A percentile compares a stretch with the other conserved stretches of the same genome.
These are phyloP conservation scores for Ogataea nakhonphanomensis DNA, from an alignment of 805 yeast genomes.

Conservation along the genomic window DNA sequence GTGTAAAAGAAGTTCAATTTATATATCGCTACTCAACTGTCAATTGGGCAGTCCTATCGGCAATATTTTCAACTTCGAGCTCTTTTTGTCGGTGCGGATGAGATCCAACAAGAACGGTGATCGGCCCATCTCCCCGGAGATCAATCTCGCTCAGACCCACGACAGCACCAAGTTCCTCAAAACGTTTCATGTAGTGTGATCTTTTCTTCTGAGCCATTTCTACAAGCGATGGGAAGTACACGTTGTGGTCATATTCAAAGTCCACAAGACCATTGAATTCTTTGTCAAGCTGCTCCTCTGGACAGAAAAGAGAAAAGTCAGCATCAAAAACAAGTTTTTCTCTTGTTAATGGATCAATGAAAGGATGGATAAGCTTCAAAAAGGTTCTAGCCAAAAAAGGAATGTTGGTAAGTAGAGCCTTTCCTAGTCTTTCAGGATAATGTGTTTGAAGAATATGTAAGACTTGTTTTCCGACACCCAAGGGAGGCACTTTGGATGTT, in stretches of 20 bases:
- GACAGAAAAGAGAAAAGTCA: constrained; percentile 82
- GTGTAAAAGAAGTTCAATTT: neutral
- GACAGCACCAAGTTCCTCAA: constrained; percentile 62
- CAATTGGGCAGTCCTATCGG: neutral
- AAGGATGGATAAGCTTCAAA: constrained; percentile 86
- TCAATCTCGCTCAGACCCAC: constrained; percentile 84
- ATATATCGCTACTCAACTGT: constrained; percentile 1
- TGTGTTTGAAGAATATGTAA: constrained; percentile 92
- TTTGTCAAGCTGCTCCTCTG: constrained; percentile 73
- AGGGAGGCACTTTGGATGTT: constrained; percentile 78
- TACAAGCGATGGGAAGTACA: constrained; percentile 73
- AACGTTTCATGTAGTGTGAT: constrained; percentile 63
- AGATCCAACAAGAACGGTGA: constrained; percentile 31
- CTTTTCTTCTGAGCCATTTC: constrained; percentile 59
- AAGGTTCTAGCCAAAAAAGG: constrained; percentile 95
- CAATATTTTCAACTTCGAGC: neutral
- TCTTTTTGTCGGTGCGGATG: constrained; percentile 23
- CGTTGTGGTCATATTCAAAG: constrained; percentile 75
- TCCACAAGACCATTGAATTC: constrained; percentile 83
- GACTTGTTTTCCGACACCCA: constrained; percentile 86
- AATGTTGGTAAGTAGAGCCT: constrained; percentile 85
- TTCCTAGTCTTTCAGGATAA: constrained; percentile 95
- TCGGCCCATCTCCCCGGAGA: constrained; percentile 46
- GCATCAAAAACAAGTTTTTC: constrained; percentile 91
- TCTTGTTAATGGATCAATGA: constrained; percentile 92